Conservation (phyloP, 306 rosid genomes). For the Macrotyloma uniflorum region DNA sequence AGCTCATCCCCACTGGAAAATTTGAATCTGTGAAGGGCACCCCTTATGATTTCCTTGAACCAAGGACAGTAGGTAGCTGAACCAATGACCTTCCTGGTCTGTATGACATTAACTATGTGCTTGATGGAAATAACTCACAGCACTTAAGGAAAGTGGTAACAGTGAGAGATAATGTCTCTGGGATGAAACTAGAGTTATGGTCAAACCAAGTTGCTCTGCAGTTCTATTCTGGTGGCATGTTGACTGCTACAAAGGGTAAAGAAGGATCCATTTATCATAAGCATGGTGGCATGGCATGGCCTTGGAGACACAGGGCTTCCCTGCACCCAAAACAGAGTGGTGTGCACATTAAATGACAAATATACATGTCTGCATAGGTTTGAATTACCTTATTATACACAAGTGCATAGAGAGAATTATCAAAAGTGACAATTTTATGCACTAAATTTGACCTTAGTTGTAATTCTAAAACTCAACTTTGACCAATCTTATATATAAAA, state of each 20-base stretch:
- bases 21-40: constrained; percentile 40
- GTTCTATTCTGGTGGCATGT: constrained; percentile 42
- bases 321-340: constrained; percentile 13
- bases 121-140: constrained; percentile 9
- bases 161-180: constrained; percentile 40
- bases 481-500: no score
- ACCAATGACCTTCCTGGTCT: constrained; percentile 41
- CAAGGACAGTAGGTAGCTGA: constrained; percentile 44
- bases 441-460: no score
- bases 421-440: no score
- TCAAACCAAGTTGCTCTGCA: constrained; percentile 55
- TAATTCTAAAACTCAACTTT: no score
- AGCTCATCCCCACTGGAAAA: constrained; percentile 58
- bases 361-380: no score
- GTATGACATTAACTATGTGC: constrained; percentile 60
- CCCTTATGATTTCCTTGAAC: constrained; percentile 53
- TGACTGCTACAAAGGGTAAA: constrained; percentile 46
- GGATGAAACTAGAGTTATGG: constrained; percentile 62
- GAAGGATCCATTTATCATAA: constrained; percentile 37
- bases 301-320: constrained; percentile 61
- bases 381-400: no score
- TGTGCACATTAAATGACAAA: no score
- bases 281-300: constrained; percentile 43
- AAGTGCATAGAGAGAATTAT: no score
- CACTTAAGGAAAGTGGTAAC: constrained; percentile 48